Evolutionary conservation across 495 filamentous ascomycete species (phyloP).

Genomic region (Echria macrotheca): DNA sequence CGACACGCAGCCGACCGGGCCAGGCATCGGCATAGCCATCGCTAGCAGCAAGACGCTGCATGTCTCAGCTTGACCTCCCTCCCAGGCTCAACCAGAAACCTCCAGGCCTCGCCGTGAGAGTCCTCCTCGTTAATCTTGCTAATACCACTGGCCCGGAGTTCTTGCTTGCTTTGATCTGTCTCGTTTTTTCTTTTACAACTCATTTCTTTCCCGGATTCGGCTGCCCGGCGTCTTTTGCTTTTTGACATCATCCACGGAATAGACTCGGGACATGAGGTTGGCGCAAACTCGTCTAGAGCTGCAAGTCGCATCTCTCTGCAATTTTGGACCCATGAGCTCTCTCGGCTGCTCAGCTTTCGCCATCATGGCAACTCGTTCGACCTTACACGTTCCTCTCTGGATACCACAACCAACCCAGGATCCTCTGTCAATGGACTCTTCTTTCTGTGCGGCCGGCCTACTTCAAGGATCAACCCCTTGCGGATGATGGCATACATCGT

Average conservation of each 20-base stretch:
- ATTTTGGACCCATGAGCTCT: constrained; percentile 10
- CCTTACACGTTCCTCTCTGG: constrained; percentile 2
- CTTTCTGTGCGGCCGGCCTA: constrained; percentile 7
- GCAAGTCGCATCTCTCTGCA: constrained; percentile 41
- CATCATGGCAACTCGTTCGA: not conserved
- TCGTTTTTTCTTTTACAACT: constrained; percentile 2
- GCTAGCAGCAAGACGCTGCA: constrained; percentile 22
- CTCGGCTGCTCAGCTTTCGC: constrained; percentile 12
- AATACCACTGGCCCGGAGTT: constrained; percentile 22
- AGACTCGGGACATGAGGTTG: constrained; percentile 36
- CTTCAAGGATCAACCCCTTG: constrained; percentile 9
- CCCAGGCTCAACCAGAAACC: constrained; percentile 6
- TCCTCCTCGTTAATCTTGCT: constrained; percentile 21
- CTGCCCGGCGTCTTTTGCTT: constrained; percentile 16
- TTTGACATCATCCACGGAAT: constrained; percentile 33
- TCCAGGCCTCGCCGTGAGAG: constrained; percentile 15
- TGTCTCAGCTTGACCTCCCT: constrained; percentile 3
- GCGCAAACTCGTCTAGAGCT: constrained; percentile 30
- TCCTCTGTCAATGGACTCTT: constrained; percentile 12
- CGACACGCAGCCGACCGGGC: constrained; percentile 22
- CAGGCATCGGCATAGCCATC: constrained; percentile 22
- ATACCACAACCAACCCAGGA: constrained; percentile 2
- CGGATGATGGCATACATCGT: constrained; percentile 9
- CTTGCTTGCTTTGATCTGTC: constrained; percentile 8
- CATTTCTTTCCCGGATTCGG: constrained; percentile 26